These are phyloP conservation scores for Geotrichum candidum DNA, from an alignment of 1,139 yeast genomes.

Conservation along the genomic window DNA sequence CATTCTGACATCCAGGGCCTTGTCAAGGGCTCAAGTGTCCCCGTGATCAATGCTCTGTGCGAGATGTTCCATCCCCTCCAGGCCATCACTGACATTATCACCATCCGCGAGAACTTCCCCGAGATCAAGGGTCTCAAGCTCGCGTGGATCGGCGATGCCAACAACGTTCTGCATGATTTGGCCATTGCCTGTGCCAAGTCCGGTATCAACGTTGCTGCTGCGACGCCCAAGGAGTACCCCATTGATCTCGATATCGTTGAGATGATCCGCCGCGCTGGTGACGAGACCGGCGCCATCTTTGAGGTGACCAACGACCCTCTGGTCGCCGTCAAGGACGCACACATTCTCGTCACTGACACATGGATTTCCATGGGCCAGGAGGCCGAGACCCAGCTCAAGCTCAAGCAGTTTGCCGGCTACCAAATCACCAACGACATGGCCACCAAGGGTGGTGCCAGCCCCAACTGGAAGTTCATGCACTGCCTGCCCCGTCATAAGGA, in stretches of 20 bases:
- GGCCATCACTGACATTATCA: slow-evolving; percentile 84
- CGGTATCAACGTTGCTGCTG: slow-evolving; percentile 78
- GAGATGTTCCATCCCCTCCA: slow-evolving; percentile 92
- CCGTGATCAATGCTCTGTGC: slow-evolving; percentile 88
- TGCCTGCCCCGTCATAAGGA: slow-evolving; percentile 42
- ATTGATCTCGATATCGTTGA: slow-evolving; percentile 53
- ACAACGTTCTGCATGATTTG: slow-evolving; percentile 89
- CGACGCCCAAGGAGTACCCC: slow-evolving; percentile 71
- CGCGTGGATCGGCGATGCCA: slow-evolving; percentile 96
- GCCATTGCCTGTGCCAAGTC: slow-evolving; percentile 82
- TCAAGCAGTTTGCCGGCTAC: slow-evolving; percentile 78
- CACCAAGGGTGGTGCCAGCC: slow-evolving; percentile 35
- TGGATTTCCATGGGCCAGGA: slow-evolving; percentile 99
- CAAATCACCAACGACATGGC: slow-evolving; percentile 72
- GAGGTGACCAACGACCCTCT: slow-evolving; percentile 68
- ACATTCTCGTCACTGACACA: slow-evolving; percentile 91
- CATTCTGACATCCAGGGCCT: slow-evolving; percentile 78
- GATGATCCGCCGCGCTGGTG: slow-evolving; percentile 52
- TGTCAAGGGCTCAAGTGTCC: slow-evolving; percentile 63
- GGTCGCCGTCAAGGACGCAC: slow-evolving; percentile 64
- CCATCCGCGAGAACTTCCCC: slow-evolving; percentile 70
- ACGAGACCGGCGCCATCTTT: slow-evolving; percentile 48
- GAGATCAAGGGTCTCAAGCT: slow-evolving; percentile 60
- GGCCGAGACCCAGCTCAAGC: slow-evolving; percentile 59
- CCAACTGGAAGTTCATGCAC: slow-evolving; percentile 21